Conservation (phyloP, 768 basidiomycete genomes). For the Mycena polygramma region DNA sequence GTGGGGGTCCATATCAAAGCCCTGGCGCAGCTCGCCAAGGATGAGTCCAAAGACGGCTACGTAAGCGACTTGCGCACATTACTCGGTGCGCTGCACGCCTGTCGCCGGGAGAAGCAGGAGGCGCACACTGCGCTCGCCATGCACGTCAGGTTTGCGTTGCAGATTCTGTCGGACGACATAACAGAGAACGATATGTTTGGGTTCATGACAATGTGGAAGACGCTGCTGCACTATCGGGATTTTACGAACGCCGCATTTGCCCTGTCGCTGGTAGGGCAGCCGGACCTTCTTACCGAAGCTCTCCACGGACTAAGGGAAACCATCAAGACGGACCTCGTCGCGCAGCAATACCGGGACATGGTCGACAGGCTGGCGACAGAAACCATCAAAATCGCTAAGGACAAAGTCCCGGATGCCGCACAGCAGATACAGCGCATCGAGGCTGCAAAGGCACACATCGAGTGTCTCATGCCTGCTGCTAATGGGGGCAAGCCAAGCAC, state of each 20-base stretch:
- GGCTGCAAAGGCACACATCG: neutral
- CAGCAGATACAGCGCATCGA: neutral
- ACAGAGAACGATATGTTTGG: neutral
- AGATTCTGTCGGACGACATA: slow-evolving; percentile 8
- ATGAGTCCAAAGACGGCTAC: neutral
- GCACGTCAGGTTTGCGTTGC: neutral
- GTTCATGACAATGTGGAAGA: neutral
- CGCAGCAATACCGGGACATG: neutral
- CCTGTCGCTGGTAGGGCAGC: neutral
- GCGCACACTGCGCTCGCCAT: neutral
- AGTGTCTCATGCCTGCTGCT: neutral
- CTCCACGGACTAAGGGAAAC: neutral
- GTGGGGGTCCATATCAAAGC: neutral
- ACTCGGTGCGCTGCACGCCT: neutral
- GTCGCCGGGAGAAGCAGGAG: neutral
- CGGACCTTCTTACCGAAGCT: neutral
- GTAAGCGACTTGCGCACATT: neutral
- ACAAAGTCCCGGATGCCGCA: neutral
- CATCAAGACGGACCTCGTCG: neutral
- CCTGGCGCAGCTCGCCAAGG: neutral
- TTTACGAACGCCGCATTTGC: neutral
- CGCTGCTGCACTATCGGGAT: neutral
- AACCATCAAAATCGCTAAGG: neutral
- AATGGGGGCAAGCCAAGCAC: too few species aligned
- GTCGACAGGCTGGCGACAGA: neutral